These are phyloP conservation scores for Symbiodinium pilosum DNA, from an alignment of 73 alveolate species.

Conservation along the genomic window DNA sequence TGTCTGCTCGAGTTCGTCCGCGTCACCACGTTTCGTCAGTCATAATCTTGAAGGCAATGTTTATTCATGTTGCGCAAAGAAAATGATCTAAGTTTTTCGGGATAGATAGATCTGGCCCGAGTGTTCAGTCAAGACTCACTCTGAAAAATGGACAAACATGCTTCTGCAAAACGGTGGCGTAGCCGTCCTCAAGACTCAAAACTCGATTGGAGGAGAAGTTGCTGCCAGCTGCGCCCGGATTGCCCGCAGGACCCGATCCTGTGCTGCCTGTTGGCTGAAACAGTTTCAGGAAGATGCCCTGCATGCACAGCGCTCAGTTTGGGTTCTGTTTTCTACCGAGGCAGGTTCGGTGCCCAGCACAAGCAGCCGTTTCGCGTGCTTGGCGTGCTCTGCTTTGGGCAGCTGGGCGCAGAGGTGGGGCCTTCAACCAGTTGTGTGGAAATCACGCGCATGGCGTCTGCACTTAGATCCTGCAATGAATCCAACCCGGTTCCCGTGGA, in stretches of 20 bases:
- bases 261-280: neutral
- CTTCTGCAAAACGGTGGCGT: no score
- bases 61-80: no score
- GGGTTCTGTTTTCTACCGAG: no score
- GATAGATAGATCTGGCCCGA: no score
- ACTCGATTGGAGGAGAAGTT: neutral
- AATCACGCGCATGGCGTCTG: neutral
- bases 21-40: no score
- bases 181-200: no score
- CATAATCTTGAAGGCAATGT: no score
- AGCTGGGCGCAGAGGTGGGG: constrained; percentile 9
- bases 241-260: neutral
- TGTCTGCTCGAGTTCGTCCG: no score
- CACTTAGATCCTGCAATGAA: neutral
- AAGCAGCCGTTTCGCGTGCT: constrained; percentile 13
- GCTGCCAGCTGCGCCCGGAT: neutral
- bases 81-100: no score
- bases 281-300: neutral
- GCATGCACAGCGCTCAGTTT: no score
- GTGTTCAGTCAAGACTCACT: no score
- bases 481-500: neutral
- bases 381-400: constrained; percentile 79
- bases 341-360: neutral
- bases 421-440: neutral
- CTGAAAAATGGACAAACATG: no score